Evolutionary conservation across 2,329 filamentous ascomycete genomes (phyloP).

Genomic region (Fusarium phyllophilum): DNA sequence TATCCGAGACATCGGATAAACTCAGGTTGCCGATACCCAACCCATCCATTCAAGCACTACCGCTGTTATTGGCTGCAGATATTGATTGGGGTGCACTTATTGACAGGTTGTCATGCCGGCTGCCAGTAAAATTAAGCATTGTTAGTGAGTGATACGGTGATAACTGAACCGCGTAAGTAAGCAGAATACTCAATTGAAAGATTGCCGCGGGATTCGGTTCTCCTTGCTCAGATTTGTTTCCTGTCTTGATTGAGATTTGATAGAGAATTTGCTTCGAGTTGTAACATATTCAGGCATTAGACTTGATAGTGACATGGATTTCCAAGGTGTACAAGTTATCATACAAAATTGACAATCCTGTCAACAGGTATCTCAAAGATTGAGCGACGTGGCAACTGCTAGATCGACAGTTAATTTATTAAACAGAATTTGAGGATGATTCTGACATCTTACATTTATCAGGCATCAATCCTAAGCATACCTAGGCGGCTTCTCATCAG

Average conservation of each 20-base stretch:
- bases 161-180: too few species aligned
- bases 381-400: not conserved
- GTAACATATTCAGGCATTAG: too few species aligned
- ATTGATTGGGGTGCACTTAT: not conserved
- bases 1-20: not conserved
- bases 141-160: too few species aligned
- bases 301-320: too few species aligned
- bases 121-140: too few species aligned
- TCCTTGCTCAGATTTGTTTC: too few species aligned
- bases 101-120: too few species aligned
- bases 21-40: not conserved
- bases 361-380: not conserved
- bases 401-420: not conserved
- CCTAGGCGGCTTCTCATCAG: not conserved
- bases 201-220: too few species aligned
- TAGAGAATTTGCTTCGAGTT: too few species aligned
- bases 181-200: too few species aligned
- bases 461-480: not conserved
- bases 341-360: not conserved
- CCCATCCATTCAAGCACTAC: fast-evolving
- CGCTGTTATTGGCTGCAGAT: not conserved
- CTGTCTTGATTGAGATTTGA: too few species aligned
- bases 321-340: not conserved
- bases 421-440: fast-evolving
- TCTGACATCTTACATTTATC: not conserved